Evolutionary conservation across 768 basidiomycete genomes (phyloP), one percentile per base, ranked within the genome.

Genomic region (Tulasnella sp.): DNA sequence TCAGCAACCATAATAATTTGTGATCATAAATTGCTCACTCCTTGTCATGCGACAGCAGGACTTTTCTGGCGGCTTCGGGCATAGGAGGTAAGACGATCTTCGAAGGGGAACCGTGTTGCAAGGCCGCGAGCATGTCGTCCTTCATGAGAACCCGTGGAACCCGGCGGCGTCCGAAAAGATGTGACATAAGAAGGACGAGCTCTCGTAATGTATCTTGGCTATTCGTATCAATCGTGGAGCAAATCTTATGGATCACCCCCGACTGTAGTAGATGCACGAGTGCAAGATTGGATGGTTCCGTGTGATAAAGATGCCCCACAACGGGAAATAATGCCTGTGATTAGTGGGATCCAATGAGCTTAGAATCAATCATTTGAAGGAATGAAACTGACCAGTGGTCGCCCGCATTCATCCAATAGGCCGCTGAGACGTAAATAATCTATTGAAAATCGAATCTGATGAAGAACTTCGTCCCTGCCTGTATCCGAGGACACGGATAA

Each of bases 201-300:
- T 79, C 73, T 8, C 68, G 70, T 61, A 79, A 77, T 0, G 82
- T 81, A 3, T 70, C 60, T 47, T 74, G 66, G 10, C 67, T 19
- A 44, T 70, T 71, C 7, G 65, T n/a, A 53, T 79, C 74, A 17
- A 65, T 30, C 2, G 38, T 59, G 17, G 65, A 64, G 68, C 83
- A 83, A 30, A 86, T 76, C 0, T 70, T 63, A 67, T 86, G 85
- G 9, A 87, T 58, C 48, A 79, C 74, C 8, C 84, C 85, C 3
- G 71, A 71, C 34, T 78, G 78, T 44, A 86, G 69, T 15, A 87
- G 73, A 0, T 75, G 67, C 11, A 83, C 78, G 1, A 86, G 69
- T 0, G 85, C 84, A 41, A 87, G 74, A 68, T 86, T 86, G 70
- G 77, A 79, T 1, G 85, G 85, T 67, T 87, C 84, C 1, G 80